A percentile compares a stretch with the other conserved stretches of the same genome.
Conservation (phyloP, 2,329 filamentous ascomycete genomes). For the Fulvia fulva region DNA sequence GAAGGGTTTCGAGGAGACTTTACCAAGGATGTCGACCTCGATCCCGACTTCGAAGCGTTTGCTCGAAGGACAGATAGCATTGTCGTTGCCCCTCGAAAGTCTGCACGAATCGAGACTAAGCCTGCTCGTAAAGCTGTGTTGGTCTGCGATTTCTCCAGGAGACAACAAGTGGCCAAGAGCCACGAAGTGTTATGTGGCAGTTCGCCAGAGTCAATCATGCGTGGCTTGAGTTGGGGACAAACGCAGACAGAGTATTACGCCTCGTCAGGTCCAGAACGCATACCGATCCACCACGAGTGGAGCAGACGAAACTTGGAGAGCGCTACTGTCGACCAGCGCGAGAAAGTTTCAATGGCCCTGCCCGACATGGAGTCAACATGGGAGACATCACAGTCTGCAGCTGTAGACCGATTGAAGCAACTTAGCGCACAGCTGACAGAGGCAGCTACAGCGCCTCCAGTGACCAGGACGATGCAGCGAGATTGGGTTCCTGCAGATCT, state of each 20-base stretch:
- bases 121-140: background rate
- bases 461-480: background rate
- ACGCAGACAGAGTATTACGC: background rate
- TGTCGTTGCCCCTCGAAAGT: background rate
- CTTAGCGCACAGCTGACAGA: background rate
- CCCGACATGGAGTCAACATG: background rate
- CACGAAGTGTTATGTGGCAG: background rate
- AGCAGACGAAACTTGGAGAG: background rate
- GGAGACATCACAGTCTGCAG: background rate
- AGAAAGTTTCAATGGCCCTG: background rate
- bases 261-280: background rate
- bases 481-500: background rate
- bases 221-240: background rate
- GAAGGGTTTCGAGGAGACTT: constrained; percentile 1
- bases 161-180: background rate
- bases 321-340: background rate
- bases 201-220: background rate
- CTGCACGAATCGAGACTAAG: background rate
- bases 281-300: background rate
- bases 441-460: background rate
- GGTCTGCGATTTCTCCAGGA: background rate
- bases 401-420: background rate
- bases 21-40: background rate
- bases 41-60: constrained; percentile 1
- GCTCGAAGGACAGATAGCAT: background rate